A percentile compares a stretch with the other conserved stretches of the same genome.
phyloP scores from a whole-genome alignment of 108 stramenopile species.

The Pseudonitzschia multiseries region DNA sequence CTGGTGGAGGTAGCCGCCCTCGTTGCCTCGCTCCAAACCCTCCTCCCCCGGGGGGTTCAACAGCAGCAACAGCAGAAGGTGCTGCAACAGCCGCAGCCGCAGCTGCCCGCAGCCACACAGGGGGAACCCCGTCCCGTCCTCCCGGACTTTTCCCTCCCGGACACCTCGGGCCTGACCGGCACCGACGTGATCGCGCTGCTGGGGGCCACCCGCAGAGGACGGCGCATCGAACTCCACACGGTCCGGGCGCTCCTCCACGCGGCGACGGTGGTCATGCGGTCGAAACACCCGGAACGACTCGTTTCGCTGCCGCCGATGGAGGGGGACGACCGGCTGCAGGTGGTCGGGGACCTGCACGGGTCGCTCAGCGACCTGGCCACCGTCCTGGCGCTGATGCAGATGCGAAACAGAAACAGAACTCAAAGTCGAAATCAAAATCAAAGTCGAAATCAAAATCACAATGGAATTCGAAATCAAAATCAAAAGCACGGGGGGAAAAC shows the following conservation, averaged over 20 bases:
- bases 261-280: background rate
- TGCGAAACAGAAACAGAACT: too few species aligned
- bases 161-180: background rate
- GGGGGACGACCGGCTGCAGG: slow-evolving; percentile 18
- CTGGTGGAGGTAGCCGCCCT: slow-evolving; percentile 12
- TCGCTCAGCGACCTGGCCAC: slow-evolving; percentile 33
- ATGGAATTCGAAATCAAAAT: too few species aligned
- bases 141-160: background rate
- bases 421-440: too few species aligned
- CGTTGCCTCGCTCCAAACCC: slow-evolving; percentile 17
- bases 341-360: slow-evolving; percentile 51
- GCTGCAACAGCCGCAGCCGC: background rate
- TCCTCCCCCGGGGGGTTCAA: background rate
- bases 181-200: slow-evolving; percentile 12
- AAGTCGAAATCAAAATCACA: too few species aligned
- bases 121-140: background rate
- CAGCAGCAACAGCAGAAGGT: background rate
- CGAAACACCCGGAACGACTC: background rate
- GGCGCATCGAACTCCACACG: slow-evolving; percentile 16
- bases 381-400: slow-evolving; percentile 20
- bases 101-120: too few species aligned
- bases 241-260: background rate
- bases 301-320: background rate
- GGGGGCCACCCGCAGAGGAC: slow-evolving; percentile 12
- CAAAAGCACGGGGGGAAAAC: too few species aligned